These are phyloP conservation scores for Fusarium denticulatum DNA, from an alignment of 2,329 filamentous ascomycete genomes.

Conservation along the genomic window DNA sequence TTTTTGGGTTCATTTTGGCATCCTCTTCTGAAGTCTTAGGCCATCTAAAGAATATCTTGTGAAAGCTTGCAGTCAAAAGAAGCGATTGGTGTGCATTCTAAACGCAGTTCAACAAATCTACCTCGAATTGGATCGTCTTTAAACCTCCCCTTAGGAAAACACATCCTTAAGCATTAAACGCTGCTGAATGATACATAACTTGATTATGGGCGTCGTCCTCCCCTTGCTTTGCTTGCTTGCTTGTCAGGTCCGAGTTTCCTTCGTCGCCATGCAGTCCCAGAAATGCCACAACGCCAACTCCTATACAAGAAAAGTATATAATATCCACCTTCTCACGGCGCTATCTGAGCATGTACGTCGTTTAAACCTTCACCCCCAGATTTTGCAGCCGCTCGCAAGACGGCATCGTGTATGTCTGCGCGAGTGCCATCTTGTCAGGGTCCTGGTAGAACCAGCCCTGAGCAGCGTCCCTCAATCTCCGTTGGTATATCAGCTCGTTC, in stretches of 20 bases:
- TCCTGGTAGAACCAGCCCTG: slow-evolving; percentile 90
- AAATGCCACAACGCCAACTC: slow-evolving; percentile 46
- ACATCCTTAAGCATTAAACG: slow-evolving; percentile 14
- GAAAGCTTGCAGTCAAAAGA: background rate
- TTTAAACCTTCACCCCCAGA: slow-evolving; percentile 48
- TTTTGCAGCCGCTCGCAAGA: slow-evolving; percentile 63
- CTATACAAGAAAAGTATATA: slow-evolving; percentile 38
- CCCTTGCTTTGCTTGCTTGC: slow-evolving; percentile 2
- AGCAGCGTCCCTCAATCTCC: slow-evolving; percentile 78
- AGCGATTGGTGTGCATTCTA: background rate
- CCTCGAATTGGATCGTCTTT: background rate
- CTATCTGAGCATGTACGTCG: too few relatives aligned
- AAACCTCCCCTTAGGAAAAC: background rate
- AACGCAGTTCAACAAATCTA: background rate
- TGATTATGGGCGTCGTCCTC: slow-evolving; percentile 32
- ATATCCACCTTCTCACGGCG: slow-evolving; percentile 5
- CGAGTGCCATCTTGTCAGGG: slow-evolving; percentile 78
- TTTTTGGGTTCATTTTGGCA: background rate
- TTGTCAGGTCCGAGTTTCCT: slow-evolving; percentile 13
- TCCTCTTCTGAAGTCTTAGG: background rate
- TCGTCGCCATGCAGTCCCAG: slow-evolving; percentile 40
- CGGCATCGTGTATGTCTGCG: slow-evolving; percentile 63
- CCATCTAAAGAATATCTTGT: background rate
- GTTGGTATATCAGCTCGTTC: slow-evolving; percentile 72
- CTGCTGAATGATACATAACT: slow-evolving; percentile 30